phyloP scores from a whole-genome alignment of 73 alveolate genomes.

The Paramecium octaurelia region DNA sequence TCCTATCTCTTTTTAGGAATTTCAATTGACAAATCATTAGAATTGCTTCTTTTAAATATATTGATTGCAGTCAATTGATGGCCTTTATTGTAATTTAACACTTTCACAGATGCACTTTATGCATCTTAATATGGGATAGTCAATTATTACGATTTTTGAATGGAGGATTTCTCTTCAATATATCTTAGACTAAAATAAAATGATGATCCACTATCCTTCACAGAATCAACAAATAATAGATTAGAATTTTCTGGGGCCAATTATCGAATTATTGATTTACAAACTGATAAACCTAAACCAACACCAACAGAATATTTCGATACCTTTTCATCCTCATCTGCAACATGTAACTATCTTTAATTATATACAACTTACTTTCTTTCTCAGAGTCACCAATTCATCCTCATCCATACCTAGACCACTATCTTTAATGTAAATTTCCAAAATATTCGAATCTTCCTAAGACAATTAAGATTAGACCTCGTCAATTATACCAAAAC shows the following conservation, averaged over 20 bases:
- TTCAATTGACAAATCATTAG: background rate
- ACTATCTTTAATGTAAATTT: background rate
- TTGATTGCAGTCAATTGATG: background rate
- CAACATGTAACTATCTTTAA: background rate
- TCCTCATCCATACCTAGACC: constrained; percentile 42
- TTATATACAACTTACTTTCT: background rate
- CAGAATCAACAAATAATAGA: background rate
- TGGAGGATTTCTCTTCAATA: background rate
- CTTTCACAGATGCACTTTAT: background rate
- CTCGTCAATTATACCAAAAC: background rate
- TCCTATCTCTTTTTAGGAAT: background rate
- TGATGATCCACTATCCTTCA: background rate
- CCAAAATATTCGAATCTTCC: background rate
- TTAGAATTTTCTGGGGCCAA: background rate
- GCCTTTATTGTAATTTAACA: background rate
- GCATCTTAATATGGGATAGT: constrained; percentile 28
- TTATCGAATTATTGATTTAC: background rate
- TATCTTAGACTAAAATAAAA: constrained; percentile 8
- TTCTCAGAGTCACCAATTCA: background rate
- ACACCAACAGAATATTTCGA: constrained; percentile 35
- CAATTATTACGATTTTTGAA: background rate
- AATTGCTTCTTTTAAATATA: background rate
- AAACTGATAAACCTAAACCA: constrained; percentile 24
- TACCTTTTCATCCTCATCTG: constrained; percentile 41
- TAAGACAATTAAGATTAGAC: background rate